Base-by-base conservation (phyloP, 2,329 filamentous ascomycete species). In the Volutella citrinella region DNA sequence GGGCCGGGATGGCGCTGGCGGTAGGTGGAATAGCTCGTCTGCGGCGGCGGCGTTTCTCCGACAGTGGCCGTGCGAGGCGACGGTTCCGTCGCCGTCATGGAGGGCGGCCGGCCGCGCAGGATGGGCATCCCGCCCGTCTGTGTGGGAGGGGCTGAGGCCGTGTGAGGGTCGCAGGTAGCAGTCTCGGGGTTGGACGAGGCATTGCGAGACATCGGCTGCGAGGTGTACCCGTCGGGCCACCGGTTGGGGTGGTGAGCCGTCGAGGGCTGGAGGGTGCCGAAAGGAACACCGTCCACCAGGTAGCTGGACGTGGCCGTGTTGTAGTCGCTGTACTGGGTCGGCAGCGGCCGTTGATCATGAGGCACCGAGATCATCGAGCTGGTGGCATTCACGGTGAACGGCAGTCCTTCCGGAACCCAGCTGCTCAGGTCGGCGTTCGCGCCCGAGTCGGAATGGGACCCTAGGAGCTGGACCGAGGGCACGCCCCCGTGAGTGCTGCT, bases 201-300 rank as follows among this genome's bases (percentile, higher is more conserved):
- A 16, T 46, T 40, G 19, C 36, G 30, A 4, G 44, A 50, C 27
- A 42, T 43, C 19, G 48, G 48, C 15, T 51, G 46, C 12, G 49
- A 50, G 7, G 42, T 37, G 24, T 45, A 43, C 15, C 40, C 45
- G 17, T 43, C 46, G 10, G 35, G 32, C n/a, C 34, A 27, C 12
- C 39, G 26, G 4, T 36, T 38, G 6, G 36, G 34, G 4, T 24
- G 31, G 11, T 27, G 44, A 39, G 42, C 43, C n/a, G 30, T 25
- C 4, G 31, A 35, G 17, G 50, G 48, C 6, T 34, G 38, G 17
- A 47, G 37, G 16, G 42, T 45, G 22, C 36, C 35, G n/a, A 30
- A 26, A 19, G 42, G 34, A 17, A n/a, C n/a, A n/a, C n/a, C n/a
- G n/a, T n/a, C n/a, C n/a, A n/a, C n/a, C n/a, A n/a, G n/a, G n/a